These are phyloP conservation scores for Xylaria hypoxylon DNA, from an alignment of 2,329 filamentous ascomycete species.

Conservation along the genomic window DNA sequence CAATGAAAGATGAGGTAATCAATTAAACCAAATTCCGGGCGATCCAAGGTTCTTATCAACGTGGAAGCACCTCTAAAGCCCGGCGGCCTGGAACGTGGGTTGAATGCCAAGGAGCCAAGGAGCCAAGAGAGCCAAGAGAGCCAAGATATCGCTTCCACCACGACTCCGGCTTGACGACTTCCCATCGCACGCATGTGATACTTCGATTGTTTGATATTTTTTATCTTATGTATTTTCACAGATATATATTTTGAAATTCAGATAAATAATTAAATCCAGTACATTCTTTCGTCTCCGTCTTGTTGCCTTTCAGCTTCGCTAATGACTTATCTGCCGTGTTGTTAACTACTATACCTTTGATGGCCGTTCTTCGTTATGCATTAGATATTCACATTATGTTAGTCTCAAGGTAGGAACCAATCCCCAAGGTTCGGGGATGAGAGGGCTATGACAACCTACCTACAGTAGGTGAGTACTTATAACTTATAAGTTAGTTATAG, in stretches of 20 bases:
- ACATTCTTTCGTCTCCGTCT: too few relatives aligned
- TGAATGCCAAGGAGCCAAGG: slow-evolving; percentile 28
- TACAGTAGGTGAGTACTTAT: too few relatives aligned
- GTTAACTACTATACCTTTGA: too few relatives aligned
- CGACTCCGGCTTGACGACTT: slow-evolving; percentile 16
- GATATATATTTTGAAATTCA: background rate
- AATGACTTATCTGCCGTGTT: background rate
- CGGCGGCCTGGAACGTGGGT: slow-evolving; percentile 28
- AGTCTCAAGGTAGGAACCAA: too few relatives aligned
- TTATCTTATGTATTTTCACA: background rate
- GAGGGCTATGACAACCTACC: too few relatives aligned
- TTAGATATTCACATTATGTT: too few relatives aligned
- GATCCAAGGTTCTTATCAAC: slow-evolving; percentile 14
- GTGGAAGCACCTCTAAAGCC: slow-evolving; percentile 3
- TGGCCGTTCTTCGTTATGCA: too few relatives aligned
- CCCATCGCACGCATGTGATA: background rate
- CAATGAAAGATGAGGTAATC: slow-evolving; percentile 25
- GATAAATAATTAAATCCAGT: background rate
- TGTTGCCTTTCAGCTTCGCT: background rate
- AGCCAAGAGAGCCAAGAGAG: slow-evolving; percentile 23
- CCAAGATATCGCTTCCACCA: slow-evolving; percentile 8
- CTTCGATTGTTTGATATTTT: background rate
- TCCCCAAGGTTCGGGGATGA: too few relatives aligned
- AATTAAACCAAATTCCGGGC: slow-evolving; percentile 5
- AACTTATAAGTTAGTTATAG: too few relatives aligned